Evolutionary conservation across 2,329 filamentous ascomycete genomes (phyloP), one percentile per base, ranked within the genome.

Genomic region (Cladophialophora exuberans): DNA sequence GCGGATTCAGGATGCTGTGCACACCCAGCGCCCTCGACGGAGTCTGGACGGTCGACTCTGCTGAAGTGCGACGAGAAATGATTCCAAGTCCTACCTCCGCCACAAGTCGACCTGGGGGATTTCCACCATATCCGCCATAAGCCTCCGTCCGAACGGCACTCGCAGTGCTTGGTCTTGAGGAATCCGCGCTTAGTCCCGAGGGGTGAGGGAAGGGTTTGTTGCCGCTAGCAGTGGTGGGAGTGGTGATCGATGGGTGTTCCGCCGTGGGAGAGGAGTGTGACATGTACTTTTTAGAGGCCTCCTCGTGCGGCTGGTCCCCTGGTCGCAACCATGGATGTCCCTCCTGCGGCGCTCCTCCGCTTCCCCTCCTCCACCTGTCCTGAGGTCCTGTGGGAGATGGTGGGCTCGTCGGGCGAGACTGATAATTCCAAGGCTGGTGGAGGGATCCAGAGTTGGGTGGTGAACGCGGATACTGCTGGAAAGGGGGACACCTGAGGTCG

Each of bases 1-100:
- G 60, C 15, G 76, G 75, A 55, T 79, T 79, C 38, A 78, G 60
- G 31, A 79, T 78, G 44, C 72, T 75, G 57, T 73, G 75, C 26
- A 78, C 70, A 35, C 70, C 75, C 26, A 75, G 67, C 9, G 69
- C 64, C 61, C 75, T 45, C 7, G 54, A 51, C 10, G 60, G 49
- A 9, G 57, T 57, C 23, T 54, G 56, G n/a, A 42, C 25, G 13
- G 36, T 48, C 17, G 57, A 55, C 18, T 57, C 55, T 4, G 55
- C 42, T 25, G 57, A 58, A 10, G 35, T 44, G 25, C 50, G 57
- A 36, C 49, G 55, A 33, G 39, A 53, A 18, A 33, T 44, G n/a
- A 30, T 20, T 33, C 43, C 44, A 20, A 45, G 10, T 26, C 33
- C 38, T 26, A 45, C 33, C 13, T 62, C 56, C n/a, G 54, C 42